Conservation (phyloP, 495 filamentous ascomycete species). For the Xylaria palmicola region DNA sequence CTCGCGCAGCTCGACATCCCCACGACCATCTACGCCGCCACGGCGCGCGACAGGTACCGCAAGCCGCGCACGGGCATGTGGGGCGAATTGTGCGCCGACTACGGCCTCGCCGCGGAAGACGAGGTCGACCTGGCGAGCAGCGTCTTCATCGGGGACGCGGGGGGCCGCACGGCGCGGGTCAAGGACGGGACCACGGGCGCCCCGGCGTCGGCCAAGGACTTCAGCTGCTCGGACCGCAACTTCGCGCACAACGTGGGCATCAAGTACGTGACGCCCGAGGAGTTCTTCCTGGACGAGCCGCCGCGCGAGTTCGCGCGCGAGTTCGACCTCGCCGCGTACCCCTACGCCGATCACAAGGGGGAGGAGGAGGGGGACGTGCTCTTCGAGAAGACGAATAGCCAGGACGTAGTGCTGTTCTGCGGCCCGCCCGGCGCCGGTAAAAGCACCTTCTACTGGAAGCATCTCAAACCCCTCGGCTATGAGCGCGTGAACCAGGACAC, state of each 20-base stretch:
- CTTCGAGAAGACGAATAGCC: slow-evolving; percentile 61
- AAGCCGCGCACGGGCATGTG: slow-evolving; percentile 93
- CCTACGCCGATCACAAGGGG: slow-evolving; percentile 23
- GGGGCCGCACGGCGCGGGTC: slow-evolving; percentile 41
- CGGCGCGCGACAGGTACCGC: slow-evolving; percentile 71
- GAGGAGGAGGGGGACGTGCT: slow-evolving; percentile 15
- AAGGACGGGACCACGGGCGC: slow-evolving; percentile 23
- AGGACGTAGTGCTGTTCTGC: slow-evolving; percentile 81
- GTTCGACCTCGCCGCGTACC: slow-evolving; percentile 59
- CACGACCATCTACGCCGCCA: slow-evolving; percentile 80
- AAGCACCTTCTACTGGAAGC: slow-evolving; percentile 81
- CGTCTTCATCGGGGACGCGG: slow-evolving; percentile 91
- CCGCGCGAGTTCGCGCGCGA: slow-evolving; percentile 60
- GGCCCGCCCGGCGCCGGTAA: slow-evolving; percentile 90
- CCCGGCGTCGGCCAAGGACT: slow-evolving; percentile 42
- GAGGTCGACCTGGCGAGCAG: slow-evolving; percentile 67
- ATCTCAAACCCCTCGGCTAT: slow-evolving; percentile 77
- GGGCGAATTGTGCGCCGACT: slow-evolving; percentile 74
- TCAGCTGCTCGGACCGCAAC: slow-evolving; percentile 79
- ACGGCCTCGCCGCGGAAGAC: slow-evolving; percentile 59
- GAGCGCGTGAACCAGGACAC: slow-evolving; percentile 87
- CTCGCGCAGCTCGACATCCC: slow-evolving; percentile 74
- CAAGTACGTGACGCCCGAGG: slow-evolving; percentile 81
- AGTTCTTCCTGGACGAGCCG: slow-evolving; percentile 73
- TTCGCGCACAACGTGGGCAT: slow-evolving; percentile 82